Base-by-base conservation (phyloP, 2,329 filamentous ascomycete species). In the Massarina eburnea region DNA sequence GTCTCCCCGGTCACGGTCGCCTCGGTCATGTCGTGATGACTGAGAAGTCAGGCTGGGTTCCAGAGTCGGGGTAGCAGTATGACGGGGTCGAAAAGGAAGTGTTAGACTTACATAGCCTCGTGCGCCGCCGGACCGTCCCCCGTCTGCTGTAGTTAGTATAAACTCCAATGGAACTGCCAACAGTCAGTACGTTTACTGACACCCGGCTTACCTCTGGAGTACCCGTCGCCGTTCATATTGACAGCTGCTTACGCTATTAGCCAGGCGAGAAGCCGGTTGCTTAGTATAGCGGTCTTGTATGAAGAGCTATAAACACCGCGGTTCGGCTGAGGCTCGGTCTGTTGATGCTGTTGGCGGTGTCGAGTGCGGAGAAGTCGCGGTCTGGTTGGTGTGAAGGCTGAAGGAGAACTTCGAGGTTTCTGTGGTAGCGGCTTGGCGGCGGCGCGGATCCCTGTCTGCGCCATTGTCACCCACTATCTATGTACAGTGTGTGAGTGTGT, bases 171-270 rank as follows among this genome's bases (percentile, higher is more conserved):
- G 40, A 57, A 56, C 66, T 68, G 57, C 52, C 57, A 59, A 49
- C 59, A 60, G 62, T 67, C 68, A 71, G 68, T 62, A 58, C 54
- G 55, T 58, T 52, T 62, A 67, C 58, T 66, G 58, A 46, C 45
- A 38, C 52, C 48, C 44, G 58, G 66, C 76, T 71, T 77, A 89
- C 88, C 88, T 82, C 88, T 82, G 61, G 86, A 84, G 66, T 91
- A 92, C 71, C 79, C 86, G 71, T 92, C 88, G 68, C 88, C 88
- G 86, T 92, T 92, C 89, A 94, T 94, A 49, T 50, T 82, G 61
- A 52, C 49, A 50, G 49, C 41, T 52, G 47, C 36, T 43, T 37
- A 12, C 24, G 24, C 12, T 26, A n/a, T n/a, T n/a, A n/a, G n/a
- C n/a, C n/a, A n/a, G n/a, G n/a, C n/a, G n/a, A n/a, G n/a, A n/a